phyloP scores from a whole-genome alignment of 2,329 filamentous ascomycete genomes.

The Dactylellina parvicollis region DNA sequence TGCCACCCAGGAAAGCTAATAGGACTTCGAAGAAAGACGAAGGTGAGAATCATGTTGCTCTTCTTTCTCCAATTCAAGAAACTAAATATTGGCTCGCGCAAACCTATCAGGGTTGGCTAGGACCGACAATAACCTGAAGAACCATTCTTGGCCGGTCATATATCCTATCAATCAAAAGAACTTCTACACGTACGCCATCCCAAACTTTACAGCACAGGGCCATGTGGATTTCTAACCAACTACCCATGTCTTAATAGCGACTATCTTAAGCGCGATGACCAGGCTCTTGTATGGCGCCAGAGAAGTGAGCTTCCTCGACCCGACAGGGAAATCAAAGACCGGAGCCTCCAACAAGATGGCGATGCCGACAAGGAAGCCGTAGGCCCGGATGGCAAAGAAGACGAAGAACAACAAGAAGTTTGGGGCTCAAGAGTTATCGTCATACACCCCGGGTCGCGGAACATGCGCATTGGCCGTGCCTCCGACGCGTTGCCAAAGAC shows the following conservation, averaged over 20 bases:
- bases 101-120: constrained; percentile 80
- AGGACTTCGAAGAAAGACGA: constrained; percentile 47
- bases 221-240: not conserved
- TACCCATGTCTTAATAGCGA: constrained; percentile 69
- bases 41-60: constrained; percentile 10
- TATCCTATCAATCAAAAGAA: constrained; percentile 99
- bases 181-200: constrained; percentile 83
- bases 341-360: constrained; percentile 72
- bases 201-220: not conserved
- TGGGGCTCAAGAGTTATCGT: constrained; percentile 82
- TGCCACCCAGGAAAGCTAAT: constrained; percentile 46
- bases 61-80: too few species aligned
- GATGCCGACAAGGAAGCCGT: constrained; percentile 59
- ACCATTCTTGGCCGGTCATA: constrained; percentile 91
- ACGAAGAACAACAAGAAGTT: constrained; percentile 64
- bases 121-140: constrained; percentile 98
- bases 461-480: constrained; percentile 91
- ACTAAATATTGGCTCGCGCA: too few species aligned
- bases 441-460: constrained; percentile 94
- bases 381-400: constrained; percentile 66
- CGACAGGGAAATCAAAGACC: constrained; percentile 36
- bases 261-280: constrained; percentile 97
- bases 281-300: constrained; percentile 86
- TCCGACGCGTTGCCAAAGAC: constrained; percentile 95
- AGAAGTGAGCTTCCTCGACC: constrained; percentile 80